Evolutionary conservation across 2,329 filamentous ascomycete genomes (phyloP).

Genomic region (Aspergillus calidoustus): DNA sequence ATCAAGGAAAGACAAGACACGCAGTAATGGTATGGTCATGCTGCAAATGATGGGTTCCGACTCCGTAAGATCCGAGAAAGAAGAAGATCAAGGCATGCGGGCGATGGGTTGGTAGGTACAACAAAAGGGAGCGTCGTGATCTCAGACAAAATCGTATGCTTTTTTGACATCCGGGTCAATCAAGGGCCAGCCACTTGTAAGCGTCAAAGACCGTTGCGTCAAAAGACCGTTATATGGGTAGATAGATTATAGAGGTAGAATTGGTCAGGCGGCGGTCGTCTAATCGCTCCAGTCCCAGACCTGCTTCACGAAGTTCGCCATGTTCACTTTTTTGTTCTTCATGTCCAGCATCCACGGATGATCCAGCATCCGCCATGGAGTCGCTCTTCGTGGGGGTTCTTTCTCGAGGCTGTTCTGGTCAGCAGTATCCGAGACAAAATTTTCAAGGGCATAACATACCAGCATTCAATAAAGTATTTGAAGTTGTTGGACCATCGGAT

Average conservation of each 20-base stretch:
- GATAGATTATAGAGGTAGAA: conserved; percentile 13
- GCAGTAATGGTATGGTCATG: conserved; percentile 21
- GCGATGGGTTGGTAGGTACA: conserved; percentile 24
- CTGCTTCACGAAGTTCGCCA: conserved; percentile 89
- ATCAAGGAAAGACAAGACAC: conserved; percentile 20
- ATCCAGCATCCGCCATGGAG: conserved; percentile 97
- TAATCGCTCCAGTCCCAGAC: conserved; percentile 95
- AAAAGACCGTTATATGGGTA: conserved; percentile 24
- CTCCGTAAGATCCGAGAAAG: conserved; percentile 28
- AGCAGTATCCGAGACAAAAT: conserved; percentile 13
- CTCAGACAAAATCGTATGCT: conserved; percentile 30
- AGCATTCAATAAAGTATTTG: conserved; percentile 99
- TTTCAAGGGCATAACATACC: conserved; percentile 59
- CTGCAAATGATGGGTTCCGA: conserved; percentile 24
- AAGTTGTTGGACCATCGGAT: conserved; percentile 97
- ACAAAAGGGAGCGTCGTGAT: conserved; percentile 30
- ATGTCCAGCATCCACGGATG: conserved; percentile 99
- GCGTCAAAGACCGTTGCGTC: conserved; percentile 29
- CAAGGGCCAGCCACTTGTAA: conserved; percentile 34
- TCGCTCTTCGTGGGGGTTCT: conserved; percentile 81
- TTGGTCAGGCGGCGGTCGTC: conserved; percentile 15
- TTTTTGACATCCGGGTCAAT: conserved; percentile 35
- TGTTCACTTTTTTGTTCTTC: conserved; percentile 94
- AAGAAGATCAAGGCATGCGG: not conserved
- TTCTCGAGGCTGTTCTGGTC: conserved; percentile 77